These are phyloP conservation scores for Trichoderma pleuroti DNA, from an alignment of 2,329 filamentous ascomycete genomes.

Conservation along the genomic window DNA sequence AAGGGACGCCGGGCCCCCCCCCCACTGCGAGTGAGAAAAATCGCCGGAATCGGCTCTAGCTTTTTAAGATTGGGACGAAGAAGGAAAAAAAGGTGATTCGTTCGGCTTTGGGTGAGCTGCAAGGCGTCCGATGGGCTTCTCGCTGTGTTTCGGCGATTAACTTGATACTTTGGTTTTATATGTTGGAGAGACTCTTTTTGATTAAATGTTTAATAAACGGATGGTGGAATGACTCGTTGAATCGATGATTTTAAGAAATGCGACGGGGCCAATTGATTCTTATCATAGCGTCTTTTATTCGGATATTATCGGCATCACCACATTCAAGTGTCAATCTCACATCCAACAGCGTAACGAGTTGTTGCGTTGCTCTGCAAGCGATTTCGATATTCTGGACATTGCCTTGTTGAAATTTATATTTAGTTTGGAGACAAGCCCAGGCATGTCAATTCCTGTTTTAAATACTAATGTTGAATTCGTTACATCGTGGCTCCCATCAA, in stretches of 20 bases:
- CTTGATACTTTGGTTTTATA: neutral
- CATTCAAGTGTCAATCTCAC: neutral
- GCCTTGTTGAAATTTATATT: neutral
- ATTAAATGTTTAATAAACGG: neutral
- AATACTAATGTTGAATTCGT: neutral
- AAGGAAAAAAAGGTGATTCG: neutral
- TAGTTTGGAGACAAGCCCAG: neutral
- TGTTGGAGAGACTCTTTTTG: neutral
- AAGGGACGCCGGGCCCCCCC: neutral
- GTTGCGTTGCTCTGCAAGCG: neutral
- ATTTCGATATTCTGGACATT: neutral
- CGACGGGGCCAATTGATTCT: slow-evolving; percentile 5
- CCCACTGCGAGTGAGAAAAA: slow-evolving; percentile 7
- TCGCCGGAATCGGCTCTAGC: slow-evolving; percentile 14
- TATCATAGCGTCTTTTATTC: slow-evolving; percentile 13
- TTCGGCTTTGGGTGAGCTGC: neutral
- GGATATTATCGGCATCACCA: slow-evolving; percentile 13
- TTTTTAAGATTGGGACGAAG: neutral
- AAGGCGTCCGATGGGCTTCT: neutral
- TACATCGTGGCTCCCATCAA: neutral
- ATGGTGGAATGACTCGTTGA: neutral
- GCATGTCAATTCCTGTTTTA: neutral
- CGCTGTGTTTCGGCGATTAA: neutral
- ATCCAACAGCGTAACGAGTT: neutral
- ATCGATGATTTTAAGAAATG: neutral